Evolutionary conservation across 352 stramenopile genomes (phyloP).

Genomic region (Globisporangium irregulare): DNA sequence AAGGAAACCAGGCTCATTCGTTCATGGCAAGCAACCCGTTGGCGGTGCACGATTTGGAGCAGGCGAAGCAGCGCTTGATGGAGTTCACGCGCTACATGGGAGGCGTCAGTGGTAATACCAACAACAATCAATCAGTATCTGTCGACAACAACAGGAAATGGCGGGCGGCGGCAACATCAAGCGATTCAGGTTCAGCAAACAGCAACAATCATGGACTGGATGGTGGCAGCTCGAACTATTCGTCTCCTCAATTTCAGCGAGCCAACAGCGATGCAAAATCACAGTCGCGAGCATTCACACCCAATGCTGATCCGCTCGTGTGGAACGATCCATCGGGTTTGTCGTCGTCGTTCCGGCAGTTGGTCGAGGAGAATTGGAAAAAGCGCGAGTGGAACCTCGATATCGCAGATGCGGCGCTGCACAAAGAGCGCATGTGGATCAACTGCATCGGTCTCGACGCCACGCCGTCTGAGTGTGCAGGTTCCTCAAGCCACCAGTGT

Average conservation of each 20-base stretch:
- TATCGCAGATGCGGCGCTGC: conserved; percentile 19
- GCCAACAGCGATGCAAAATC: background rate
- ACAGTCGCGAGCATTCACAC: background rate
- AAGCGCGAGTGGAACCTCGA: conserved; percentile 23
- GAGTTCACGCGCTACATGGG: conserved; percentile 15
- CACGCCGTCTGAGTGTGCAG: background rate
- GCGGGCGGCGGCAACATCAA: background rate
- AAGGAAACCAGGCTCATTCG: background rate
- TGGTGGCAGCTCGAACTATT: background rate
- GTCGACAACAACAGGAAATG: conserved; percentile 19
- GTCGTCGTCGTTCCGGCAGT: conserved; percentile 39
- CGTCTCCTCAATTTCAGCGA: background rate
- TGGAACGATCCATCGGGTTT: conserved; percentile 48
- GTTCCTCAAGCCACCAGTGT: background rate
- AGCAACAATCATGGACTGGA: conserved; percentile 1
- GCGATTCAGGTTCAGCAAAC: background rate
- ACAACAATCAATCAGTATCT: background rate
- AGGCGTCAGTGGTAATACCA: too few relatives aligned
- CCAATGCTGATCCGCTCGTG: conserved; percentile 3
- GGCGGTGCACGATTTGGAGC: conserved; percentile 16
- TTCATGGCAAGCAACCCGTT: background rate
- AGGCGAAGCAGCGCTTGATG: conserved; percentile 15
- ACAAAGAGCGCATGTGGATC: conserved; percentile 44
- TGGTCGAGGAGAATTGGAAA: conserved; percentile 62
- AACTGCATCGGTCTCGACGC: conserved; percentile 42